phyloP scores from a whole-genome alignment of 305 asterid species.

The Fraxinus dipetala region DNA sequence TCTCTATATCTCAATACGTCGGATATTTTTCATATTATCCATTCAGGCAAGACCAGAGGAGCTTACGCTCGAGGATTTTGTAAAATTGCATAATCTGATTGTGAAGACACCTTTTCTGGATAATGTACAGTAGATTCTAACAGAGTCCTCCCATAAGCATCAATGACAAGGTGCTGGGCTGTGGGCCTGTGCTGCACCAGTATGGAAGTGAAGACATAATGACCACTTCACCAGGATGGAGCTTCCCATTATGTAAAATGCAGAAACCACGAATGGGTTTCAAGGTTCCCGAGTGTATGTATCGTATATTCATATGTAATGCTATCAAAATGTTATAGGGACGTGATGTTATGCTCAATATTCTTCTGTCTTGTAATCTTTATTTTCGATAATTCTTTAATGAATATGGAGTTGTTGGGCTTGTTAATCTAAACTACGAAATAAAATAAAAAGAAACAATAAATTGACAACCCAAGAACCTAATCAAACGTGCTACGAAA shows the following conservation, averaged over 20 bases:
- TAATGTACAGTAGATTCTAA: not conserved
- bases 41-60: conserved; percentile 95
- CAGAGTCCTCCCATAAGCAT: not conserved
- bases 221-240: not conserved
- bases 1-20: not conserved
- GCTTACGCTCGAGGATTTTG: conserved; percentile 73
- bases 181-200: not conserved
- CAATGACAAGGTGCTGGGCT: not conserved
- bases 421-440: not conserved
- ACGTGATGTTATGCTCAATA: not conserved
- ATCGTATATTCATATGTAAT: not conserved
- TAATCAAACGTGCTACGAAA: not conserved
- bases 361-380: not conserved
- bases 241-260: not conserved
- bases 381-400: not conserved
- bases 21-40: not conserved
- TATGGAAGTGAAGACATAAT: not conserved
- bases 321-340: not conserved
- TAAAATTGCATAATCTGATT: conserved; percentile 61
- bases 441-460: not conserved
- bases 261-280: not conserved
- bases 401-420: not conserved
- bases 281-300: not conserved
- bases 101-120: conserved; percentile 31
- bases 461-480: not conserved